Base-by-base conservation (phyloP, 768 basidiomycete species). In the Auriscalpium orientale region DNA sequence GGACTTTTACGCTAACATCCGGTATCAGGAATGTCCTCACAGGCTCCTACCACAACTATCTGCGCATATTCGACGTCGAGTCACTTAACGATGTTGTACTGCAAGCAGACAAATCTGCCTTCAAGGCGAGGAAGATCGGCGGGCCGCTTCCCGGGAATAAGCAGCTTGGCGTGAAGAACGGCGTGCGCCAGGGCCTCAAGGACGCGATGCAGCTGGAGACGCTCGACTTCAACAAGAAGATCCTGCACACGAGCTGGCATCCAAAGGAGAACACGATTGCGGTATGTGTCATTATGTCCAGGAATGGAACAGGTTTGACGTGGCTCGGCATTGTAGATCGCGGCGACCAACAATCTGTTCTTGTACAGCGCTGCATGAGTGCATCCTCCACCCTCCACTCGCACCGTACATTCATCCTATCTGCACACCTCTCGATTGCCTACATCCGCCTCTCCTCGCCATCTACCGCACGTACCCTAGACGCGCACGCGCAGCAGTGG, bases 1-100 rank as follows among this genome's bases (percentile, higher is more conserved):
- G 49, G 50, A 49, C 55, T 45, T 58, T 58, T 53, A 13, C 20
- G 40, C 53, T 64, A 49, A 60, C 48, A 11, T 28, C 28, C 28
- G 16, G 21, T 43, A 7, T 9, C 65, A 99, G 97, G 66, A 86
- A 95, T 70, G 93, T 98, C 57, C 77, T 99, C 61, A 98, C 97
- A n/a, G 97, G 97, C 46, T 98, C 97, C 51, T 99, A 99, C 76
- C 95, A 98, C 77, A 99, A 99, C 75, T 98, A 95, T 76, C 95
- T 99, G 89, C 93, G 94, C 71, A 97, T 99, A 83, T 99, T 93
- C 74, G 95, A 98, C 71, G 83, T 64, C 12, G 91, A 95, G 58
- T 84, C 85, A 35, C 68, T 84, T 59, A 88, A 85, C 58, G 97
- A 98, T 66, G 85, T 95, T 46, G 91, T 98, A 12, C 74, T 99